These are phyloP conservation scores for Sporothrix inflata DNA, from an alignment of 2,329 filamentous ascomycete species.

Conservation along the genomic window DNA sequence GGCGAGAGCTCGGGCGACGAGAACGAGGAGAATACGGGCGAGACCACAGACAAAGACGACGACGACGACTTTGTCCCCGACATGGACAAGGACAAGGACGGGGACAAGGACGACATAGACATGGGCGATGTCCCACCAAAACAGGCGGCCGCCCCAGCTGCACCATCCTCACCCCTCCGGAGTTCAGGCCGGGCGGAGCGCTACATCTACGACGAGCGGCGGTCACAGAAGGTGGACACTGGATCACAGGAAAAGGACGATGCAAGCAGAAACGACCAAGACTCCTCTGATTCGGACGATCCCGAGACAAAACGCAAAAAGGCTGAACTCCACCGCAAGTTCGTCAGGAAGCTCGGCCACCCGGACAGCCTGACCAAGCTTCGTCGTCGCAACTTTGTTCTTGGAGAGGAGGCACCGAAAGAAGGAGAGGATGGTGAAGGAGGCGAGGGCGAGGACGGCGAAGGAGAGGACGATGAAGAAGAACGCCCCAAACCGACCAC, in stretches of 20 bases:
- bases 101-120: background rate
- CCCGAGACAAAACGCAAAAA: constrained; percentile 50
- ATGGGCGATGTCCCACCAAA: background rate
- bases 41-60: background rate
- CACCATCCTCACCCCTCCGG: background rate
- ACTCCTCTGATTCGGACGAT: constrained; percentile 37
- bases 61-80: constrained; percentile 1
- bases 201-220: constrained; percentile 18
- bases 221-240: background rate
- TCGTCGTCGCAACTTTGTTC: constrained; percentile 60
- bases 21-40: background rate
- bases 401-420: constrained; percentile 50
- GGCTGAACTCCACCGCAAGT: constrained; percentile 76
- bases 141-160: background rate
- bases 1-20: background rate
- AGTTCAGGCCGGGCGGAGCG: constrained; percentile 28
- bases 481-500: background rate
- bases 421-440: constrained; percentile 48
- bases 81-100: background rate
- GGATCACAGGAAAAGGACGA: background rate
- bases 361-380: constrained; percentile 77
- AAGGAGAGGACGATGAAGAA: constrained; percentile 42
- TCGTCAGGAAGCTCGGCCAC: constrained; percentile 86
- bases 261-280: constrained; percentile 43
- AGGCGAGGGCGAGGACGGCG: constrained; percentile 56